Conservation (phyloP, 768 basidiomycete species). For the Lactarius hatsudake region DNA sequence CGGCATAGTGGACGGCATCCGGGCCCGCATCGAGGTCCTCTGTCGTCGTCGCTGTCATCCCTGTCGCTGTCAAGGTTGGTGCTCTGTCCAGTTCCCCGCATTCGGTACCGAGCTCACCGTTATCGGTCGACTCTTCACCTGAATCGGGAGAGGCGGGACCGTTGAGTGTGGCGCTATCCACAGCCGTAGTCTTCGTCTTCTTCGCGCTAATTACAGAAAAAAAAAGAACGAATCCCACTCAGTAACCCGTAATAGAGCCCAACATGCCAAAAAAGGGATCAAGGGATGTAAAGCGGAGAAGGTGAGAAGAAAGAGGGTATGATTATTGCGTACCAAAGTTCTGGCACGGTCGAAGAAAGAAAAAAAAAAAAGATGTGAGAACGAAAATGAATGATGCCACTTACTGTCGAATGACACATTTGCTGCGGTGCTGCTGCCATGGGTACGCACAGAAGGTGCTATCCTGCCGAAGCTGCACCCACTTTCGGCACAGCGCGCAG, state of each 20-base stretch:
- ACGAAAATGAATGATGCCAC: conserved; percentile 32
- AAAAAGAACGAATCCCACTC: conserved; percentile 9
- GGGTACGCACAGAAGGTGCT: conserved; percentile 79
- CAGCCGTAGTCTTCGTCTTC: conserved; percentile 25
- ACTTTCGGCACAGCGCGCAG: conserved; percentile 72
- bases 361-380: conserved; percentile 3
- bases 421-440: conserved; percentile 74
- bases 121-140: conserved; percentile 24
- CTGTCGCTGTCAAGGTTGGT: not conserved
- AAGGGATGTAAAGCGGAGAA: conserved; percentile 6
- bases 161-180: conserved; percentile 19
- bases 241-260: not conserved
- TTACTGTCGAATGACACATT: conserved; percentile 71
- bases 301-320: not conserved
- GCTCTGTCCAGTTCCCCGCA: conserved; percentile 17
- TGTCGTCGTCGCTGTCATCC: not conserved
- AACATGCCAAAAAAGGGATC: not conserved
- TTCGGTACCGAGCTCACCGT: conserved; percentile 32
- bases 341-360: conserved; percentile 4
- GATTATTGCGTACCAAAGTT: not conserved
- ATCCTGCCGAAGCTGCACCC: conserved; percentile 81
- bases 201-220: conserved; percentile 28
- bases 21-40: conserved; percentile 23
- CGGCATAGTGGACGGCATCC: conserved; percentile 10
- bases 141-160: conserved; percentile 11